phyloP scores from a whole-genome alignment of 2,329 filamentous ascomycete species.

The Pseudofabraea citricarpa region DNA sequence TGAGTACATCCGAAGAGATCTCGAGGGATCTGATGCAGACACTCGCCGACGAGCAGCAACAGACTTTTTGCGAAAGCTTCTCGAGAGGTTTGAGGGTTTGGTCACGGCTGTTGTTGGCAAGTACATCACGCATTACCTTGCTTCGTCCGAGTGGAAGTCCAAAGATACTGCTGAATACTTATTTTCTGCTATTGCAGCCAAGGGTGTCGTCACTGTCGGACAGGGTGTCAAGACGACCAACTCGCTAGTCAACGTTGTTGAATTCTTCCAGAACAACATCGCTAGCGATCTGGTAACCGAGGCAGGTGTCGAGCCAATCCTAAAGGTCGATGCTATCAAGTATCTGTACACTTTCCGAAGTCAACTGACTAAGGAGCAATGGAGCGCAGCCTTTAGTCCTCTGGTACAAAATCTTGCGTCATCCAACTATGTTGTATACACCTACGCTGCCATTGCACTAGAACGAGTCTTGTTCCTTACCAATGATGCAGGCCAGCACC shows the following conservation, averaged over 20 bases:
- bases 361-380: slow-evolving; percentile 86
- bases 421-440: slow-evolving; percentile 93
- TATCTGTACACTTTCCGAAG: slow-evolving; percentile 96
- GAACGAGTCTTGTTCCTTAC: slow-evolving; percentile 85
- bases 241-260: slow-evolving; percentile 78
- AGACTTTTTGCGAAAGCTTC: slow-evolving; percentile 84
- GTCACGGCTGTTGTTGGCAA: slow-evolving; percentile 84
- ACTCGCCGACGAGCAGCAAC: slow-evolving; percentile 88
- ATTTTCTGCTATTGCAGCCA: slow-evolving; percentile 89
- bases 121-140: slow-evolving; percentile 82
- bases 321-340: slow-evolving; percentile 97
- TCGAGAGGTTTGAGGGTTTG: slow-evolving; percentile 79
- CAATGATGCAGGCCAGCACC: slow-evolving; percentile 67
- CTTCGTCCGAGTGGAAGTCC: slow-evolving; percentile 86
- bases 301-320: slow-evolving; percentile 68
- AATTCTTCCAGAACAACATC: slow-evolving; percentile 92
- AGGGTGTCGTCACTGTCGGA: slow-evolving; percentile 78
- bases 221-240: slow-evolving; percentile 92
- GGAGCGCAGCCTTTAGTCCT: slow-evolving; percentile 83
- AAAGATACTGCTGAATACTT: slow-evolving; percentile 99
- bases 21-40: slow-evolving; percentile 95
- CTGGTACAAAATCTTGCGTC: slow-evolving; percentile 89
- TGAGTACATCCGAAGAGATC: slow-evolving; percentile 90
- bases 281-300: slow-evolving; percentile 79
- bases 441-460: slow-evolving; percentile 94